These are phyloP conservation scores for Furcasterigmium sp. DNA, from an alignment of 2,329 filamentous ascomycete species.

Conservation along the genomic window DNA sequence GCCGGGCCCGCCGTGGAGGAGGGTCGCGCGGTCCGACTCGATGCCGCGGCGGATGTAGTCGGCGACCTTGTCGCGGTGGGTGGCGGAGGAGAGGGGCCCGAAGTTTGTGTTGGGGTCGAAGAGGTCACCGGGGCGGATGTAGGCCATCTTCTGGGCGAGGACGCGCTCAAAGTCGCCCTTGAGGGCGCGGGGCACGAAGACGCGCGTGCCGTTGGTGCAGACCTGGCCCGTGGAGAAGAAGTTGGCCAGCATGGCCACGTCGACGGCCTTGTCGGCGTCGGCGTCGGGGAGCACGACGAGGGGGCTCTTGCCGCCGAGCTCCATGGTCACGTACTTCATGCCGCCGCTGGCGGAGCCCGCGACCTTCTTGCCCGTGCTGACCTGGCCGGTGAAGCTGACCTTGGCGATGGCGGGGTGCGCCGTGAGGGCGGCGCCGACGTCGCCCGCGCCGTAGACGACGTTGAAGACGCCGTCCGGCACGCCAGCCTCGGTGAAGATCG, in stretches of 20 bases:
- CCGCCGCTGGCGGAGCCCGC: conserved; percentile 67
- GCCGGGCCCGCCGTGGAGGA: conserved; percentile 67
- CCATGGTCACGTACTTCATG: conserved; percentile 92
- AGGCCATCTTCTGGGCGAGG: conserved; percentile 68
- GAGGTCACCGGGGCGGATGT: conserved; percentile 72
- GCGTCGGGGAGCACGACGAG: conserved; percentile 76
- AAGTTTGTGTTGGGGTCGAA: conserved; percentile 73
- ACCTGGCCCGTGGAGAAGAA: conserved; percentile 90
- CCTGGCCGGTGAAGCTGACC: conserved; percentile 86
- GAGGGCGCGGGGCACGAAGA: conserved; percentile 68
- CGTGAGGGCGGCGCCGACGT: conserved; percentile 71
- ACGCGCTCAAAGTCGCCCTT: conserved; percentile 63
- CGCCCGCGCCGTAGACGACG: conserved; percentile 74
- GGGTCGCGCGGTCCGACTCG: conserved; percentile 64
- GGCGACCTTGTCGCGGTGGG: conserved; percentile 73
- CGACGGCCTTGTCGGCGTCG: conserved; percentile 72
- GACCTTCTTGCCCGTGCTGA: conserved; percentile 77
- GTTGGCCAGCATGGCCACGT: conserved; percentile 90
- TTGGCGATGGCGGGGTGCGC: conserved; percentile 70
- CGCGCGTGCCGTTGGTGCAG: conserved; percentile 86
- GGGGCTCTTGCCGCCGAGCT: conserved; percentile 83
- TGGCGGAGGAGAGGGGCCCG: conserved; percentile 71
- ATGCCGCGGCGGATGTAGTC: conserved; percentile 72
- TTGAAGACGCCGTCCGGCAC: conserved; percentile 82
- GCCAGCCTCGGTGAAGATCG: conserved; percentile 74